Base-by-base conservation (phyloP, 2,329 filamentous ascomycete species). In the Epichloe bromicola region DNA sequence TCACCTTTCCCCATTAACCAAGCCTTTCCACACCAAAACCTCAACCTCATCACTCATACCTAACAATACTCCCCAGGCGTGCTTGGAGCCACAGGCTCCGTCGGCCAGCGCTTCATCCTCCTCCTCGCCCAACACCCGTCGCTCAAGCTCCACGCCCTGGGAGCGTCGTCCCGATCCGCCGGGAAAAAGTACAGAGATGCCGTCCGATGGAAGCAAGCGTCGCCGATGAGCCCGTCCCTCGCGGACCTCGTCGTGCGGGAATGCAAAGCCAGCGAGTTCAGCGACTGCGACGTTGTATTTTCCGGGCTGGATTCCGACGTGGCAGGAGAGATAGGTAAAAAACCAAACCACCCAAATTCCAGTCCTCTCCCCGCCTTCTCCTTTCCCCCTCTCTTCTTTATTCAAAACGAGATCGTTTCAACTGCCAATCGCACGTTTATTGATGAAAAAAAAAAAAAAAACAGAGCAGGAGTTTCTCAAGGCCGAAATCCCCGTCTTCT, bases 101-200 rank as follows among this genome's bases (percentile, higher is more conserved):
- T 97, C 14, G 91, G 91, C 60, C 89, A 95, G 71, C 83, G 93
- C 62, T 97, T 97, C 69, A 93, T 97, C 65, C 83, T 96, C 36
- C 80, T 97, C 49, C 84, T 97, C 56, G 83, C 87, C 43, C 78
- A 88, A 50, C 91, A 97, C 70, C 90, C 91, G 15, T 80, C 86
- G 67, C 86, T 97, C 61, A 81, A 82, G 56, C 82, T 97, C 52
- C 85, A 93, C 57, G 89, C 89, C 53, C 80, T 97, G 47, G 93
- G 93, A 56, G 93, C 93, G 37, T 95, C 89, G 17, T 81, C 87
- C 53, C 81, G 88, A 53, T 95, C 89, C 10, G 88, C 88, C 6
- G 90, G 90, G 63, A 96, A 96, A 76, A 86, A 85, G 65, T 97
- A 97, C 75, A 85, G 84, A 69, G 88, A 95, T 78, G 91, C 90